Conservation (phyloP, 2,329 filamentous ascomycete species). For the Sclerotinia subarctica region DNA sequence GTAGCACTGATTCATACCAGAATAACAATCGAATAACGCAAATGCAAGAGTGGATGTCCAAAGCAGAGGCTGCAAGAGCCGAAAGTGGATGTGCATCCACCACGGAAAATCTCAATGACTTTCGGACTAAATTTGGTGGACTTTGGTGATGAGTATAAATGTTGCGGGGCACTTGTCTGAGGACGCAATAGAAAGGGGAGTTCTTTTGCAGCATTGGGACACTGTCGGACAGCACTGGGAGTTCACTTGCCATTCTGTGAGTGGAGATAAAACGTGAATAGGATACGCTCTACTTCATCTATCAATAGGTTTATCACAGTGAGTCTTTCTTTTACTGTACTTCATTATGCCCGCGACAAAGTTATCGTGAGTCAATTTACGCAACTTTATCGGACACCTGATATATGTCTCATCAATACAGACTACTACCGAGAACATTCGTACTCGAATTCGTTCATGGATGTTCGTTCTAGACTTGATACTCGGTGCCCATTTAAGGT, state of each 20-base stretch:
- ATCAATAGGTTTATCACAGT: neutral
- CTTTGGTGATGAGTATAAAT: constrained; percentile 9
- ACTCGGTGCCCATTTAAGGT: neutral
- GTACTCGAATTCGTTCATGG: neutral
- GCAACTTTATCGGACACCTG: neutral
- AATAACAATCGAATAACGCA: constrained; percentile 62
- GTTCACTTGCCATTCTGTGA: neutral
- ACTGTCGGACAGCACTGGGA: neutral
- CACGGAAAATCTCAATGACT: constrained; percentile 1
- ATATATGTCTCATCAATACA: neutral
- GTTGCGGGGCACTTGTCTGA: too few relatives aligned
- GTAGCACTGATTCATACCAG: constrained; percentile 37
- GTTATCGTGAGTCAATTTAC: neutral
- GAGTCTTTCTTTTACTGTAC: constrained; percentile 6
- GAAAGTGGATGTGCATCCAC: constrained; percentile 49
- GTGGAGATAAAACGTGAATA: neutral
- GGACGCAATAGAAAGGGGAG: neutral
- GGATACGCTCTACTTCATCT: neutral
- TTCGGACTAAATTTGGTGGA: constrained; percentile 14
- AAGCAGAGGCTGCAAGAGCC: constrained; percentile 52
- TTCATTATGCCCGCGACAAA: neutral
- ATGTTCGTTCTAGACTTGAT: neutral
- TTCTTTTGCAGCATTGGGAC: neutral
- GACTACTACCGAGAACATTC: neutral
- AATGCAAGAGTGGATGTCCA: constrained; percentile 60